A percentile compares a stretch with the other conserved stretches of the same genome.
Evolutionary conservation across 2,329 filamentous ascomycete species (phyloP).

Genomic region (Fusarium penzigii): DNA sequence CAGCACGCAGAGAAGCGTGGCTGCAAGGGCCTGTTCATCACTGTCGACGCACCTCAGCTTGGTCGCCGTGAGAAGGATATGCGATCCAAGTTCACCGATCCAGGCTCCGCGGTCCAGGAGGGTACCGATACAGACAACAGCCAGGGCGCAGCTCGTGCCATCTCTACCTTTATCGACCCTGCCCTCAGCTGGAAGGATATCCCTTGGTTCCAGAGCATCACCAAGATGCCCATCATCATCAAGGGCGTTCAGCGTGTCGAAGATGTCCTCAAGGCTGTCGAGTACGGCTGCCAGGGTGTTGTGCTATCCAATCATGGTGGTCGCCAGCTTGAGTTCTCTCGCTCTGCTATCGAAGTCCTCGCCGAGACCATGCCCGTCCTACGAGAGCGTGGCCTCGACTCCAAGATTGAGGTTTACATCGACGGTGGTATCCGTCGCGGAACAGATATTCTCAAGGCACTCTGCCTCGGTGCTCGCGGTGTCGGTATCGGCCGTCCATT

Average conservation of each 20-base stretch:
- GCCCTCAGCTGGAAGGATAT: slow-evolving; percentile 92
- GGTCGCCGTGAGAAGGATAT: slow-evolving; percentile 97
- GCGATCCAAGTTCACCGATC: slow-evolving; percentile 87
- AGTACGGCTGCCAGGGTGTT: slow-evolving; percentile 81
- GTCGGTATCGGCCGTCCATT: slow-evolving; percentile 95
- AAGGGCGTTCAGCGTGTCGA: slow-evolving; percentile 97
- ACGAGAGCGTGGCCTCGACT: slow-evolving; percentile 69
- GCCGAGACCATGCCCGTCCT: slow-evolving; percentile 92
- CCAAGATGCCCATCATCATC: slow-evolving; percentile 90
- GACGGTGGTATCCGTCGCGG: slow-evolving; percentile 89
- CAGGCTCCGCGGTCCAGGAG: slow-evolving; percentile 78
- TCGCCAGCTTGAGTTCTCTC: slow-evolving; percentile 88
- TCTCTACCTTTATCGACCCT: slow-evolving; percentile 96
- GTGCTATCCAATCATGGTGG: slow-evolving; percentile 97
- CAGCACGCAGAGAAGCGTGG: slow-evolving; percentile 88
- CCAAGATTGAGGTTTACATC: slow-evolving; percentile 82
- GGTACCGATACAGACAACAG: slow-evolving; percentile 77
- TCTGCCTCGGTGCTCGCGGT: slow-evolving; percentile 87
- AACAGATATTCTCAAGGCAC: slow-evolving; percentile 92
- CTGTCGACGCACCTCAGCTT: slow-evolving; percentile 94
- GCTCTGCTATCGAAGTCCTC: slow-evolving; percentile 85
- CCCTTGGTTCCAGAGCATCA: slow-evolving; percentile 88
- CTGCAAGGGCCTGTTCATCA: slow-evolving; percentile 96
- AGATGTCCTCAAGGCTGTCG: slow-evolving; percentile 85
- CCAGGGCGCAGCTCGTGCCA: slow-evolving; percentile 91